Evolutionary conservation across 1,139 yeast species (phyloP).

Genomic region (Casaregolazyma lundiana): DNA sequence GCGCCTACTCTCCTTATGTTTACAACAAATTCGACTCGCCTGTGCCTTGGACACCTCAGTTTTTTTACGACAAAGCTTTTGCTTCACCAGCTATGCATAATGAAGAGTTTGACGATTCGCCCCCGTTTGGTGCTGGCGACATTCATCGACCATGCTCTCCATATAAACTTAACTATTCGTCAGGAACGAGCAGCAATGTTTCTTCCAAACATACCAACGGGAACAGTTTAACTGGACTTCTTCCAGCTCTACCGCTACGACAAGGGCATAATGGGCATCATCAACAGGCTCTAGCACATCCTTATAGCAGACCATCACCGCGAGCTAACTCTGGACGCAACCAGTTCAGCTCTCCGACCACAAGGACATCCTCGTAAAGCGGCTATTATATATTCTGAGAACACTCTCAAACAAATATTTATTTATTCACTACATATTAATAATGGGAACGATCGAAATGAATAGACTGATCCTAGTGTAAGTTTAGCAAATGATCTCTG

Average conservation of each 20-base stretch:
- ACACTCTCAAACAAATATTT: not conserved
- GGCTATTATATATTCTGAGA: not conserved
- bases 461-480: too few species aligned
- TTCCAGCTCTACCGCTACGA: conserved; percentile 11
- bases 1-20: not conserved
- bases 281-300: conserved; percentile 3
- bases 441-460: not conserved
- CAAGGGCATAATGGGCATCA: conserved; percentile 7
- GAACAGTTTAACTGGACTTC: conserved; percentile 4
- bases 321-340: not conserved
- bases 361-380: not conserved
- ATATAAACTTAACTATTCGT: not conserved
- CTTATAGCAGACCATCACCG: conserved; percentile 4
- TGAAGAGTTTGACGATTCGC: conserved; percentile 10
- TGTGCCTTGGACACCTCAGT: not conserved
- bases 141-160: conserved; percentile 7
- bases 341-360: not conserved
- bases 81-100: conserved; percentile 7
- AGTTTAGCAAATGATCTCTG: too few species aligned
- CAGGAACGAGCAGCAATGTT: not conserved
- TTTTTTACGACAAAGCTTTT: not conserved
- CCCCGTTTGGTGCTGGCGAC: conserved; percentile 4
- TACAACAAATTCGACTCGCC: not conserved
- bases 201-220: not conserved
- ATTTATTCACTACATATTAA: conserved; percentile 2